phyloP scores from a whole-genome alignment of 345 rosid species.

The Syzygium grande region DNA sequence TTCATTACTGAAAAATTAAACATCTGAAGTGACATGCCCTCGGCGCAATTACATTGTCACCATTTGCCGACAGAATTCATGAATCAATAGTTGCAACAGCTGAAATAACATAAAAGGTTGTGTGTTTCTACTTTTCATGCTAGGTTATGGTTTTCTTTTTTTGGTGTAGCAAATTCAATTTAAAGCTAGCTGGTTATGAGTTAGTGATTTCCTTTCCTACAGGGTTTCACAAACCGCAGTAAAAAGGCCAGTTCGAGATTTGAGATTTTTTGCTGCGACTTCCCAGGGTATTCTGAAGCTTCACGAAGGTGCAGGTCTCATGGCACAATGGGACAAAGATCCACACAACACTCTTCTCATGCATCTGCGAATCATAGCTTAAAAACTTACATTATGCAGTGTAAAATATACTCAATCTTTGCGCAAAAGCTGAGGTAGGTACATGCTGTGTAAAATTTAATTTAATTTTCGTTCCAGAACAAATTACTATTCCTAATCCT shows the following conservation, averaged over 20 bases:
- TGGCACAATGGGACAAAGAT: not conserved
- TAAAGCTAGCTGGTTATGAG: no score
- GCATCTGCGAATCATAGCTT: not conserved
- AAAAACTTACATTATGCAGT: no score
- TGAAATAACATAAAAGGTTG: no score
- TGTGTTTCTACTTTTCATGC: not conserved
- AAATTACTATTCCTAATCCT: no score
- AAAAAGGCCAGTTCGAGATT: constrained; percentile 77
- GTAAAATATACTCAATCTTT: not conserved
- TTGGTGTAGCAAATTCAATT: not conserved
- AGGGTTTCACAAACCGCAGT: constrained; percentile 89
- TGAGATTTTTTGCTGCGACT: constrained; percentile 34
- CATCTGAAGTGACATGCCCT: no score
- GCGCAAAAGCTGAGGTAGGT: not conserved
- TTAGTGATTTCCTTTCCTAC: not conserved
- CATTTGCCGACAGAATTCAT: no score
- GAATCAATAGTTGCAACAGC: no score
- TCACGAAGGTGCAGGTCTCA: not conserved
- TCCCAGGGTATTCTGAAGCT: not conserved
- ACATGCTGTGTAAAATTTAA: not conserved
- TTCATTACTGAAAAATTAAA: no score
- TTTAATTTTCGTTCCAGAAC: not conserved
- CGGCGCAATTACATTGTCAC: no score
- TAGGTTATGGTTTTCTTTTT: not conserved
- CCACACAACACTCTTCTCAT: not conserved